Conservation (phyloP, 495 filamentous ascomycete species). For the Penicillium antarcticum region DNA sequence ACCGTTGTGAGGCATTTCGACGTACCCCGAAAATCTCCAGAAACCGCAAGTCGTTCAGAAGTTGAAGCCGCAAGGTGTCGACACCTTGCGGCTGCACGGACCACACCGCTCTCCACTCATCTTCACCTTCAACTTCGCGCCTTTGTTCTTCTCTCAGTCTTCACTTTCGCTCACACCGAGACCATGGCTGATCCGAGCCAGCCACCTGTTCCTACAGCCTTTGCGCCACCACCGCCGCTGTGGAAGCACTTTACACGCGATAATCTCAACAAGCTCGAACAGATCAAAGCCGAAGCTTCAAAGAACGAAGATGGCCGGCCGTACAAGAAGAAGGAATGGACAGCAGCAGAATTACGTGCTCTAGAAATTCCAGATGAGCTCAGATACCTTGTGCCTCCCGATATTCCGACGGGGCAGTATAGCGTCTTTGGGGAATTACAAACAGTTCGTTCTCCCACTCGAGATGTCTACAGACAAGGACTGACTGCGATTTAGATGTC, state of each 20-base stretch:
- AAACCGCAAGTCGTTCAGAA: not conserved
- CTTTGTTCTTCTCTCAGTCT: not conserved
- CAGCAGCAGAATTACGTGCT: conserved; percentile 45
- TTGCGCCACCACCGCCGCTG: conserved; percentile 85
- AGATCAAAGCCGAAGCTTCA: conserved; percentile 45
- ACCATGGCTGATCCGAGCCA: conserved; percentile 51
- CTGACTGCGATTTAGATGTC: conserved; percentile 37
- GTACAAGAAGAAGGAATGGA: conserved; percentile 31
- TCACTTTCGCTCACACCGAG: not conserved
- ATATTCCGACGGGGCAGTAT: conserved; percentile 72
- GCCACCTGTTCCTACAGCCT: conserved; percentile 54
- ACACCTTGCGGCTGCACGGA: conserved; percentile 8
- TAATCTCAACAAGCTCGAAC: conserved; percentile 66
- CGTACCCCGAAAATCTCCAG: not conserved
- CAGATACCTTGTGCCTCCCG: conserved; percentile 75
- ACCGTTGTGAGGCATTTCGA: conserved; percentile 30
- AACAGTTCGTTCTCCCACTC: conserved; percentile 41
- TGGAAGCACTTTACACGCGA: conserved; percentile 83
- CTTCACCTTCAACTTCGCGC: not conserved
- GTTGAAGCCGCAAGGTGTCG: not conserved
- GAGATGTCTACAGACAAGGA: not conserved
- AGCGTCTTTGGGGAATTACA: conserved; percentile 68
- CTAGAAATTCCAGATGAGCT: conserved; percentile 69
- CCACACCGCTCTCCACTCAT: not conserved
- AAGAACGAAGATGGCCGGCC: conserved; percentile 36